These are phyloP conservation scores for Phellinidium pouzarii DNA, from an alignment of 1,284 basidiomycete genomes.

Conservation along the genomic window DNA sequence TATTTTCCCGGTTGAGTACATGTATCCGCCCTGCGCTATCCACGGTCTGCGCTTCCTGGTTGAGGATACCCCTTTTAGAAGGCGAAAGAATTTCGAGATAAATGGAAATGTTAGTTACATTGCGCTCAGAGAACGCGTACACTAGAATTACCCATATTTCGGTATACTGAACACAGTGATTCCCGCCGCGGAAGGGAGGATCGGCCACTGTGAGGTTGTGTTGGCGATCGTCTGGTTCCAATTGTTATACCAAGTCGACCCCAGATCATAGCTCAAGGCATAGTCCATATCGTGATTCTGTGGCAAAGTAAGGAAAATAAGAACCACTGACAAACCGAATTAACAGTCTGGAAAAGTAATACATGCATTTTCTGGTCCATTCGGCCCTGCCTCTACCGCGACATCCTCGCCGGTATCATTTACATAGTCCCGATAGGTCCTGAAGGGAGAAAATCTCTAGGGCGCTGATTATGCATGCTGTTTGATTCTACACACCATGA, in stretches of 20 bases:
- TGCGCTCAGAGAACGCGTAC: background rate
- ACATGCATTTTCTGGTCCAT: slow-evolving; percentile 39
- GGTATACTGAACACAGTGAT: slow-evolving; percentile 36
- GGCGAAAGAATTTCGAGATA: background rate
- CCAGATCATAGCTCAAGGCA: slow-evolving; percentile 31
- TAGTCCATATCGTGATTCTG: slow-evolving; percentile 41
- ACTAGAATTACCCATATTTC: slow-evolving; percentile 32
- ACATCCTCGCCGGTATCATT: slow-evolving; percentile 35
- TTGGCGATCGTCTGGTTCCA: slow-evolving; percentile 34
- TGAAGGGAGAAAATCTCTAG: slow-evolving; percentile 13
- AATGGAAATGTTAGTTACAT: background rate
- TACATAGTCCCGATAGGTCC: slow-evolving; percentile 40
- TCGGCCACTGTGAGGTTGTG: slow-evolving; percentile 26
- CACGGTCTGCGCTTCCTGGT: slow-evolving; percentile 38
- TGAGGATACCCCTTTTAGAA: slow-evolving; percentile 34
- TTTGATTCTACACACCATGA: slow-evolving; percentile 29
- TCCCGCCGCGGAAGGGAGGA: slow-evolving; percentile 33
- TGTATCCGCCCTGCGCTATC: slow-evolving; percentile 34
- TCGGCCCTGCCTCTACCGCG: slow-evolving; percentile 38
- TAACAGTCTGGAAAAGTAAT: background rate
- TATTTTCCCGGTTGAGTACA: slow-evolving; percentile 39
- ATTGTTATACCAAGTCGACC: slow-evolving; percentile 32
- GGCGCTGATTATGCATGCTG: background rate
- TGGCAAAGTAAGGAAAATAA: background rate
- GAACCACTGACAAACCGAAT: background rate